A percentile compares a stretch with the other conserved stretches of the same genome.
These are phyloP conservation scores for Eucalyptus tenuipes DNA, from an alignment of 345 rosid genomes.

Conservation along the genomic window DNA sequence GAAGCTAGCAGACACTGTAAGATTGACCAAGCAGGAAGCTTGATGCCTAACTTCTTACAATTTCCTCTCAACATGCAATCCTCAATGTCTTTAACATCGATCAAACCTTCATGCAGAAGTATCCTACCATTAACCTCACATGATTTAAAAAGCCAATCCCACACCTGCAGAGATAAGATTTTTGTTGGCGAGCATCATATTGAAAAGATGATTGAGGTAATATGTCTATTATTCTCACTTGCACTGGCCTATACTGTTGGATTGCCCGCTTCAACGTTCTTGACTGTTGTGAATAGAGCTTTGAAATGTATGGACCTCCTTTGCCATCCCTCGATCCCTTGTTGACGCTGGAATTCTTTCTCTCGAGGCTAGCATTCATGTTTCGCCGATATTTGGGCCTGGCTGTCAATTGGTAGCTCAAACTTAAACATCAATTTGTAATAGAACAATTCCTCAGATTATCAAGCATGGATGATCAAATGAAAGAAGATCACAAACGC, in stretches of 20 bases:
- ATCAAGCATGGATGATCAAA: neutral
- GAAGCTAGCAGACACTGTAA: conserved; percentile 63
- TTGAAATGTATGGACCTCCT: conserved; percentile 24
- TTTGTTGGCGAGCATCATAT: neutral
- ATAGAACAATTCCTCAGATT: neutral
- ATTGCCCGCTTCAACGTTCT: conserved; percentile 45
- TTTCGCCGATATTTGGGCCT: conserved; percentile 63
- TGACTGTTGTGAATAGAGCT: conserved; percentile 37
- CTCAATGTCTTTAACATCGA: conserved; percentile 53
- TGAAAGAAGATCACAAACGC: neutral
- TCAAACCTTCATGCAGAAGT: conserved; percentile 46
- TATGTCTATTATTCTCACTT: conserved; percentile 19
- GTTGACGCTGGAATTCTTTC: conserved; percentile 8
- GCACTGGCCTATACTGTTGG: conserved; percentile 54
- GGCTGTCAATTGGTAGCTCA: conserved; percentile 30
- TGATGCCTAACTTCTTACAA: conserved; percentile 40
- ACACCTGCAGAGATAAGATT: conserved; percentile 31
- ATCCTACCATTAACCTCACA: conserved; percentile 71
- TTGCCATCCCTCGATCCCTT: conserved; percentile 22
- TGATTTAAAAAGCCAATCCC: conserved; percentile 88
- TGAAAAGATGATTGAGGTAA: neutral
- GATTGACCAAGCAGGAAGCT: conserved; percentile 66
- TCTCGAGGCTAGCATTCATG: conserved; percentile 9
- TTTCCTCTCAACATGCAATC: conserved; percentile 48
- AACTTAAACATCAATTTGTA: neutral